Conservation (phyloP, 352 stramenopile genomes). For the Elongisporangium undulatum region DNA sequence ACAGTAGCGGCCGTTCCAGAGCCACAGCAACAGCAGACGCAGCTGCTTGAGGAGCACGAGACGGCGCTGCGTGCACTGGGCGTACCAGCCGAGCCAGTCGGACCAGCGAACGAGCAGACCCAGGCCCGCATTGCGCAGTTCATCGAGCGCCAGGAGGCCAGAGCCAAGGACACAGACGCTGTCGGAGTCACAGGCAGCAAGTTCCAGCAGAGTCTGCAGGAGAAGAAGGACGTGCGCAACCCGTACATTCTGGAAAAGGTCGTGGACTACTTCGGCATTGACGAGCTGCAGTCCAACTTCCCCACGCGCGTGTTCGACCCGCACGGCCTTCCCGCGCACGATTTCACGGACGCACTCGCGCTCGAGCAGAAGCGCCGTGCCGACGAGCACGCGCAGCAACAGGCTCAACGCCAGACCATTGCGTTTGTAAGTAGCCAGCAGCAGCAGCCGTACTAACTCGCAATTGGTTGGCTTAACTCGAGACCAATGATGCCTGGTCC, state of each 20-base stretch:
- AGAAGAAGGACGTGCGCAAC: slow-evolving; percentile 84
- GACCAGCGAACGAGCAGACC: slow-evolving; percentile 18
- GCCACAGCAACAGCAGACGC: no score
- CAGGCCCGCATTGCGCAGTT: slow-evolving; percentile 71
- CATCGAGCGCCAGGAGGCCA: slow-evolving; percentile 31
- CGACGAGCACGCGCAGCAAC: slow-evolving; percentile 29
- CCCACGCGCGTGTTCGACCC: slow-evolving; percentile 60
- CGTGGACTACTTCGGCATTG: slow-evolving; percentile 83
- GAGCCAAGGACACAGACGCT: slow-evolving; percentile 1
- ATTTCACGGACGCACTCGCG: slow-evolving; percentile 60
- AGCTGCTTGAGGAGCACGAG: slow-evolving; percentile 20
- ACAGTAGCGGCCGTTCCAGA: neutral
- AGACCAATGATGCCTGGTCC: no score
- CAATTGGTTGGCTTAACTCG: slow-evolving; percentile 8
- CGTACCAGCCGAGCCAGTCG: slow-evolving; percentile 31
- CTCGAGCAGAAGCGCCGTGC: slow-evolving; percentile 56
- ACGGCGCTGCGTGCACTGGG: slow-evolving; percentile 26
- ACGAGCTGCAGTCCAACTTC: slow-evolving; percentile 80
- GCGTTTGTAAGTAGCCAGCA: slow-evolving; percentile 8
- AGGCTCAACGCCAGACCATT: slow-evolving; percentile 23
- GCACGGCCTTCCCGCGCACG: slow-evolving; percentile 56
- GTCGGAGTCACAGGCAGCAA: slow-evolving; percentile 16
- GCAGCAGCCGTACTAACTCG: slow-evolving; percentile 11
- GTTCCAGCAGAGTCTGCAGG: slow-evolving; percentile 69
- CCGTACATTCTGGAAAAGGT: slow-evolving; percentile 86